phyloP scores from a whole-genome alignment of 768 basidiomycete species.

The Myochromella boudieri region DNA sequence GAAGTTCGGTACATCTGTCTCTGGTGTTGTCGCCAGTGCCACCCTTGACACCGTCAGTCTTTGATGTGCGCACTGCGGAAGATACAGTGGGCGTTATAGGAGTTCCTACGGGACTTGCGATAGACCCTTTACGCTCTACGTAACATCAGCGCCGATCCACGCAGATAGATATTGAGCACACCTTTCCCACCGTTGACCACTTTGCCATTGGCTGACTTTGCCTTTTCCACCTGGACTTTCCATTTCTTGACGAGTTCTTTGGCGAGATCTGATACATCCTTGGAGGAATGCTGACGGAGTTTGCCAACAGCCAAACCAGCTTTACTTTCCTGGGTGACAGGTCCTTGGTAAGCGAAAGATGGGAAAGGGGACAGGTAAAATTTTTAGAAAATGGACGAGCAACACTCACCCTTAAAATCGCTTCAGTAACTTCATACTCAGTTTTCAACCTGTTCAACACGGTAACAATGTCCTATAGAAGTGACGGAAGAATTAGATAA shows the following conservation, averaged over 20 bases:
- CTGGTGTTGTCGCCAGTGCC: constrained; percentile 71
- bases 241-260: constrained; percentile 92
- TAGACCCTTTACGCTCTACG: constrained; percentile 15
- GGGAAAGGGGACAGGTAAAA: constrained; percentile 21
- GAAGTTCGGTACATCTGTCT: constrained; percentile 84
- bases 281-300: constrained; percentile 69
- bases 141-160: background rate
- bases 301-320: constrained; percentile 92
- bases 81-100: constrained; percentile 37
- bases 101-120: constrained; percentile 35
- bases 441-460: constrained; percentile 65
- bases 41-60: constrained; percentile 67
- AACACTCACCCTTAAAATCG: constrained; percentile 68
- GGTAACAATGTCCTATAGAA: constrained; percentile 57
- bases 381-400: constrained; percentile 25
- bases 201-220: constrained; percentile 35
- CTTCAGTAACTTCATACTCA: constrained; percentile 68
- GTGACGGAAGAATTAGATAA: constrained; percentile 29
- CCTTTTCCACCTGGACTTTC: constrained; percentile 85
- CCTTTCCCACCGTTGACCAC: constrained; percentile 29
- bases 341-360: constrained; percentile 15
- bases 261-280: constrained; percentile 76
- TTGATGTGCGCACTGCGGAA: constrained; percentile 50
- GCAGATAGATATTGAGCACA: constrained; percentile 25
- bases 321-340: constrained; percentile 73